A percentile compares a stretch with the other conserved stretches of the same genome.
Evolutionary conservation across 768 basidiomycete genomes (phyloP).

Genomic region (Tremella yokohamensis): DNA sequence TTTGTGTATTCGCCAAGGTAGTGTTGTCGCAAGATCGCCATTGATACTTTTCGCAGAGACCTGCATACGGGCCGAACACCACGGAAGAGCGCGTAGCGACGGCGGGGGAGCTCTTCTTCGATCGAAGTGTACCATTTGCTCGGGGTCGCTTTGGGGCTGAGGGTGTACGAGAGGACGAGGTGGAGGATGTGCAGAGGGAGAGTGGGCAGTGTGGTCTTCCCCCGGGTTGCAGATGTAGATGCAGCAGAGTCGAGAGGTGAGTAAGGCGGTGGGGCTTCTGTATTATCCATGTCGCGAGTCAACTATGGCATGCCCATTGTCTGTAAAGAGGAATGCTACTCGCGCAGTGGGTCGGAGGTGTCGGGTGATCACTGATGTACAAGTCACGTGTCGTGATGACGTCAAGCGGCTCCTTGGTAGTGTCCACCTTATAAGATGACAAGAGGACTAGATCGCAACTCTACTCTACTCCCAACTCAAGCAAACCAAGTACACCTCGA

Average conservation of each 20-base stretch:
- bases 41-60: constrained; percentile 19
- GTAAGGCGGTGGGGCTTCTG: constrained; percentile 2
- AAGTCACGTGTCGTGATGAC: too few relatives aligned
- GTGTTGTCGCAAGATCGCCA: constrained; percentile 25
- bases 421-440: too few relatives aligned
- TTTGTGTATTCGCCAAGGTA: constrained; percentile 20
- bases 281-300: background rate
- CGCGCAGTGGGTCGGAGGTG: too few relatives aligned
- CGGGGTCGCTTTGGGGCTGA: constrained; percentile 33
- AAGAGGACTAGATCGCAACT: too few relatives aligned
- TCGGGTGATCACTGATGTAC: too few relatives aligned
- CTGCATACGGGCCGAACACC: constrained; percentile 31
- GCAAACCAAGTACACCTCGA: too few relatives aligned
- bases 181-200: constrained; percentile 32
- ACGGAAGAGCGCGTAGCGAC: constrained; percentile 37
- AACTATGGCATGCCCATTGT: background rate
- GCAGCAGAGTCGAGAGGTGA: background rate
- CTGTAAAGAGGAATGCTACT: too few relatives aligned
- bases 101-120: constrained; percentile 31
- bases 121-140: constrained; percentile 22
- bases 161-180: constrained; percentile 26
- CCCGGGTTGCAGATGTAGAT: background rate
- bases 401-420: too few relatives aligned
- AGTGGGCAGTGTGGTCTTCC: constrained; percentile 4
- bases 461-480: too few relatives aligned